These are phyloP conservation scores for Diaporthe sp. DNA, from an alignment of 2,329 filamentous ascomycete species.

Conservation along the genomic window DNA sequence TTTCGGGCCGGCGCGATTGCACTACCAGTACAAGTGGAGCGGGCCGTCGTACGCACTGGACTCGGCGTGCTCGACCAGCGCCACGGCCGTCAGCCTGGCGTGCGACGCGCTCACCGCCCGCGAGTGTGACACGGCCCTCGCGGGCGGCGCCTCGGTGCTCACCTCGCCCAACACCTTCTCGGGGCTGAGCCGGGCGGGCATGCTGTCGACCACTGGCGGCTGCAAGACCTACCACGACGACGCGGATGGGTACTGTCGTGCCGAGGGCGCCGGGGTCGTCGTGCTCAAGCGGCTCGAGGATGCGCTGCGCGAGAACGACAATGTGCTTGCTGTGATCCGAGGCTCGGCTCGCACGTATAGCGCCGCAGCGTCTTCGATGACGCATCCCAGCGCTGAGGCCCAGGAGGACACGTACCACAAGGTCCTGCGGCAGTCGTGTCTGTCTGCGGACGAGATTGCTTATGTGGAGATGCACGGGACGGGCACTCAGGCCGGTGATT, in stretches of 20 bases:
- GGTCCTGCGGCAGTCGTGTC: neutral
- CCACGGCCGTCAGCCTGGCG: slow-evolving; percentile 46
- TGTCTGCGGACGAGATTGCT: neutral
- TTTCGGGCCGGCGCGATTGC: slow-evolving; percentile 47
- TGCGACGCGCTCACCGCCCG: slow-evolving; percentile 39
- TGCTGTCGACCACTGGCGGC: slow-evolving; percentile 50
- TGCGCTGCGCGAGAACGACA: slow-evolving; percentile 59
- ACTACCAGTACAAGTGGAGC: slow-evolving; percentile 53
- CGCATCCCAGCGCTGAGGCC: neutral
- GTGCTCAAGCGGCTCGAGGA: slow-evolving; percentile 58
- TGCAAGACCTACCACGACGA: slow-evolving; percentile 46
- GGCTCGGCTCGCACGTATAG: slow-evolving; percentile 49
- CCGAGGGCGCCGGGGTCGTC: slow-evolving; percentile 56
- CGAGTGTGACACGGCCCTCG: slow-evolving; percentile 47
- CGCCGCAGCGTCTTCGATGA: neutral
- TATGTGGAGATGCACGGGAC: slow-evolving; percentile 21
- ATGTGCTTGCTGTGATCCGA: slow-evolving; percentile 51
- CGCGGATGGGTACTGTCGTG: slow-evolving; percentile 62
- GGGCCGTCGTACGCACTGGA: slow-evolving; percentile 50
- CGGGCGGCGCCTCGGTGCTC: slow-evolving; percentile 52
- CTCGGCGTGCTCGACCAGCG: slow-evolving; percentile 51
- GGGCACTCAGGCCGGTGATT: slow-evolving; percentile 15
- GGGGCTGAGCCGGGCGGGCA: slow-evolving; percentile 48
- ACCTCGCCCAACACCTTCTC: slow-evolving; percentile 42
- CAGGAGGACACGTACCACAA: neutral